Conservation (phyloP, 2,329 filamentous ascomycete species). For the Paraphoma sp. region DNA sequence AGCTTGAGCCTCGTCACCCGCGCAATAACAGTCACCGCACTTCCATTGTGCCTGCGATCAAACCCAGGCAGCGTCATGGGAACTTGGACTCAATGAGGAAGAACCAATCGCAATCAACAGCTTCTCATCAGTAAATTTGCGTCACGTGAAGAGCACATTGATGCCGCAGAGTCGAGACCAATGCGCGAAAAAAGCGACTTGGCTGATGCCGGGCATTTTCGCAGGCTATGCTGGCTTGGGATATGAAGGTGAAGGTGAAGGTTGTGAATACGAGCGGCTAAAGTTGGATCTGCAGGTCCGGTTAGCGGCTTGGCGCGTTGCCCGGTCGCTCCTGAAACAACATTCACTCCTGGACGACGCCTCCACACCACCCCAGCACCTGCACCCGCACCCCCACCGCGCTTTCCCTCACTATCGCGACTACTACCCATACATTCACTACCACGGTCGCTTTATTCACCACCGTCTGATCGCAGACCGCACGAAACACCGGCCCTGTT, state of each 20-base stretch:
- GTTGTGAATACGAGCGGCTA: background rate
- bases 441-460: constrained; percentile 18
- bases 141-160: no score
- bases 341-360: constrained; percentile 41
- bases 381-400: constrained; percentile 26
- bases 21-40: no score
- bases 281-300: background rate
- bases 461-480: constrained; percentile 2
- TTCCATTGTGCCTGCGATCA: no score
- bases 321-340: constrained; percentile 24
- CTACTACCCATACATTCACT: constrained; percentile 30
- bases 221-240: no score
- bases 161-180: no score
- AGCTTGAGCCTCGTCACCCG: no score
- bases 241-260: background rate
- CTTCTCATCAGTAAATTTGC: no score
- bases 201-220: no score
- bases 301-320: constrained; percentile 15
- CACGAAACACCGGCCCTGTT: constrained; percentile 6
- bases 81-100: no score
- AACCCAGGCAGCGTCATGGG: no score
- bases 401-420: constrained; percentile 25
- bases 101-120: no score
- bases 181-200: no score
- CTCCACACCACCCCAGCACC: constrained; percentile 22